Evolutionary conservation across 2,329 filamentous ascomycete genomes (phyloP).

Genomic region (Macrophomina pseudophaseolina): DNA sequence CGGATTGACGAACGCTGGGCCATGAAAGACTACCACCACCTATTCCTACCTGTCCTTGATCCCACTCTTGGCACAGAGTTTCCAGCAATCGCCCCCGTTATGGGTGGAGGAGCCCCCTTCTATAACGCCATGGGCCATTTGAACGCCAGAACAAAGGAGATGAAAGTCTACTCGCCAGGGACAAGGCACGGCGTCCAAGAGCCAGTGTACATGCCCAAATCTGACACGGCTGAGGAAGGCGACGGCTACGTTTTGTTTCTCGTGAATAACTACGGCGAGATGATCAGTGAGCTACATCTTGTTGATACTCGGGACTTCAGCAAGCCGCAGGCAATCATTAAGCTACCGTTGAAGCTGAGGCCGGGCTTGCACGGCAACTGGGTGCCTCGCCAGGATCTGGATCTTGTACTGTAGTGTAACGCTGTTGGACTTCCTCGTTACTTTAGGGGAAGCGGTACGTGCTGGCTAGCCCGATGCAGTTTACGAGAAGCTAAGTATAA

Average conservation of each 20-base stretch:
- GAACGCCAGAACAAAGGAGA: slow-evolving; percentile 41
- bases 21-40: slow-evolving; percentile 43
- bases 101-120: slow-evolving; percentile 40
- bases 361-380: slow-evolving; percentile 45
- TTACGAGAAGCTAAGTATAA: no score
- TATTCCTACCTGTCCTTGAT: slow-evolving; percentile 54
- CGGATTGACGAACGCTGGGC: slow-evolving; percentile 55
- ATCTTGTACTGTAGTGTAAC: background rate
- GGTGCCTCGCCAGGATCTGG: slow-evolving; percentile 28
- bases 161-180: slow-evolving; percentile 53
- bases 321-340: slow-evolving; percentile 39
- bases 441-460: no score
- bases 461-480: no score
- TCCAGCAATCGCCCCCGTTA: slow-evolving; percentile 32
- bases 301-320: slow-evolving; percentile 40
- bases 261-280: slow-evolving; percentile 42
- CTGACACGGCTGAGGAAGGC: slow-evolving; percentile 33
- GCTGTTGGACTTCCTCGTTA: no score
- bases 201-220: slow-evolving; percentile 1
- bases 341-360: slow-evolving; percentile 41
- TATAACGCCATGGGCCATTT: slow-evolving; percentile 57
- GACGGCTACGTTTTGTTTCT: slow-evolving; percentile 41
- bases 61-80: slow-evolving; percentile 45
- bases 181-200: slow-evolving; percentile 36
- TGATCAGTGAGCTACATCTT: slow-evolving; percentile 44